phyloP scores from a whole-genome alignment of 202 grass and related monocot genomes.

The Brachypodium distachyon region DNA sequence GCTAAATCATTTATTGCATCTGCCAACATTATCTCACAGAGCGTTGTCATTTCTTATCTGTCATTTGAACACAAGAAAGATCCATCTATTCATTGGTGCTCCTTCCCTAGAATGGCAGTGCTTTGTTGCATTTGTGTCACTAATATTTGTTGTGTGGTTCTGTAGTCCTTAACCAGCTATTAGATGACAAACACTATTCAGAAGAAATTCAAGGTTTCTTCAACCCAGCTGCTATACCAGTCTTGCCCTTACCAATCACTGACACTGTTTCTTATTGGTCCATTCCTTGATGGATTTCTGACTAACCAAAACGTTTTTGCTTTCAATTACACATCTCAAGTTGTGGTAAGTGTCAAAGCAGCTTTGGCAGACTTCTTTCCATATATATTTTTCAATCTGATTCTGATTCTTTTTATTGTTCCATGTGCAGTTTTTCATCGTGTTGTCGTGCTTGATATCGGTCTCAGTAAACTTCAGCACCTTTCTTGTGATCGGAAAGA shows the following conservation, averaged over 20 bases:
- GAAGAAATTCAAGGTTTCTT: constrained; percentile 99
- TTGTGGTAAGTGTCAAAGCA: constrained; percentile 59
- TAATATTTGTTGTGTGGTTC: constrained; percentile 7
- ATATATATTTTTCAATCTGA: not conserved
- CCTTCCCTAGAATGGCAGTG: too few relatives aligned
- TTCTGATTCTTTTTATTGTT: constrained; percentile 27
- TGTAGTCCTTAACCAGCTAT: constrained; percentile 47
- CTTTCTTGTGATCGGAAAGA: constrained; percentile 76
- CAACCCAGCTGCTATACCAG: constrained; percentile 95
- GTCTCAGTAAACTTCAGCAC: constrained; percentile 84
- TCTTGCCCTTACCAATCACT: constrained; percentile 95
- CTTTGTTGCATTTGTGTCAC: constrained; percentile 5
- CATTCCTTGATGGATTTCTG: constrained; percentile 97
- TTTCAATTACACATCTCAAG: constrained; percentile 88
- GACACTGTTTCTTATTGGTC: constrained; percentile 77
- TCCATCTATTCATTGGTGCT: not conserved
- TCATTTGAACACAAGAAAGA: not conserved
- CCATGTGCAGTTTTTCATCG: constrained; percentile 57
- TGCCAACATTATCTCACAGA: too few relatives aligned
- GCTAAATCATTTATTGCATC: too few relatives aligned
- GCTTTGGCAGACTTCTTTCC: not conserved
- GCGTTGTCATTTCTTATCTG: not conserved
- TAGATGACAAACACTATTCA: constrained; percentile 99
- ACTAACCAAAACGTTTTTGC: constrained; percentile 92
- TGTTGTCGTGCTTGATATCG: constrained; percentile 60